These are phyloP conservation scores for Medicago lupulina DNA, from an alignment of 306 rosid species.

Conservation along the genomic window DNA sequence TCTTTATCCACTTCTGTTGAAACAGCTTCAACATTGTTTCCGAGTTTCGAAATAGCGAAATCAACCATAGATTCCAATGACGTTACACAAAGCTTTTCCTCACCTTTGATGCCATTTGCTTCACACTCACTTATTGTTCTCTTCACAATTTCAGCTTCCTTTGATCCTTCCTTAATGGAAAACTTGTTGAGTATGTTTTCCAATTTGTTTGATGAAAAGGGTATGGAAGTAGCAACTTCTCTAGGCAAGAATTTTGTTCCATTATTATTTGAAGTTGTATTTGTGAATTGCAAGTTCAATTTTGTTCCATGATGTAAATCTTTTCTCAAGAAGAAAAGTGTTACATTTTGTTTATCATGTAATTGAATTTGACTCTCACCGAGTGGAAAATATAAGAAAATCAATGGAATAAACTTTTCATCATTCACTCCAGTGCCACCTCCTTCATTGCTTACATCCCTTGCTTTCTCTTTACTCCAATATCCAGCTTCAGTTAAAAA, in stretches of 20 bases:
- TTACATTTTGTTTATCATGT: conserved; percentile 58
- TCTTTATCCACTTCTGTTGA: conserved; percentile 68
- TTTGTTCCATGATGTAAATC: conserved; percentile 56
- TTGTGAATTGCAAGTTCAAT: conserved; percentile 60
- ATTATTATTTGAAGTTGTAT: conserved; percentile 16
- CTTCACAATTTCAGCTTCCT: conserved; percentile 48
- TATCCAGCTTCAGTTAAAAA: background rate
- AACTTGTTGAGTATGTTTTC: conserved; percentile 47
- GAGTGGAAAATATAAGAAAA: too few species aligned
- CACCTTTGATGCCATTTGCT: conserved; percentile 52
- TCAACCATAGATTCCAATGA: conserved; percentile 90
- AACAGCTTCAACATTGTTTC: conserved; percentile 53
- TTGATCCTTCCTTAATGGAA: conserved; percentile 53
- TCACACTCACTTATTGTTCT: conserved; percentile 65
- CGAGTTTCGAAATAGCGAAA: conserved; percentile 67
- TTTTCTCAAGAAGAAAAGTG: conserved; percentile 77
- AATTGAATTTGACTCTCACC: conserved; percentile 46
- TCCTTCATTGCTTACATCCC: background rate
- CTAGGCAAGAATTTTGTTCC: conserved; percentile 60
- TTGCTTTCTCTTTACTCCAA: background rate
- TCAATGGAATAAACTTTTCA: background rate
- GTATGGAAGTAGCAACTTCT: conserved; percentile 54
- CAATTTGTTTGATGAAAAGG: conserved; percentile 68
- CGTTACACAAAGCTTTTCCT: conserved; percentile 76
- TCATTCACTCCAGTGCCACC: too few species aligned